phyloP scores from a whole-genome alignment of 495 filamentous ascomycete species.

The Daldinia grandis region DNA sequence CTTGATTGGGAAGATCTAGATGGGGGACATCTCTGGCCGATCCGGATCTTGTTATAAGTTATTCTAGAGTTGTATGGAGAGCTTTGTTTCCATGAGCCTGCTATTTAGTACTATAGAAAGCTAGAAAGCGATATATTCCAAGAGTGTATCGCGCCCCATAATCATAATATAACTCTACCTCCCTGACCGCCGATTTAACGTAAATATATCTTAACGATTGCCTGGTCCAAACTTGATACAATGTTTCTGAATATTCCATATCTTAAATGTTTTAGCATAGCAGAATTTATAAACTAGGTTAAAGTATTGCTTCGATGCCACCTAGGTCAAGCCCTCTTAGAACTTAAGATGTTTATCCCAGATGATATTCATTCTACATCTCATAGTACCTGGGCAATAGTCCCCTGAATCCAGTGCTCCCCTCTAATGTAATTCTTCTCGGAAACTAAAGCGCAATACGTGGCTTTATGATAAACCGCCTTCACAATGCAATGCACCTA shows the following conservation, averaged over 20 bases:
- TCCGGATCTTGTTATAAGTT: not conserved
- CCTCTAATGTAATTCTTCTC: not conserved
- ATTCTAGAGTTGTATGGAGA: not conserved
- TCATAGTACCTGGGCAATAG: not conserved
- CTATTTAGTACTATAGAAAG: slow-evolving; percentile 19
- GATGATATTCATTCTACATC: not conserved
- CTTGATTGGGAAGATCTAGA: slow-evolving; percentile 73
- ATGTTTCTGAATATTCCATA: too few species aligned
- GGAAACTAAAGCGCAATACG: not conserved
- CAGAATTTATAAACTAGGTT: too few species aligned
- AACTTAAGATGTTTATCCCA: not conserved
- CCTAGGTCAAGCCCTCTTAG: not conserved
- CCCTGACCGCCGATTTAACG: not conserved
- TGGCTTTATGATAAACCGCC: not conserved
- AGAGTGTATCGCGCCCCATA: not conserved
- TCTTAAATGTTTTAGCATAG: too few species aligned
- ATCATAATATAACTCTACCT: slow-evolving; percentile 11
- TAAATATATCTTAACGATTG: not conserved
- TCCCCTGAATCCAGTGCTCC: slow-evolving; percentile 1
- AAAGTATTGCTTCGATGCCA: too few species aligned
- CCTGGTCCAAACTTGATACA: too few species aligned
- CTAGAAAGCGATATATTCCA: slow-evolving; percentile 14
- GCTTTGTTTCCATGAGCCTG: not conserved
- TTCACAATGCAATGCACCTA: slow-evolving; percentile 20
- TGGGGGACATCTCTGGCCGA: not conserved